These are phyloP conservation scores for Pythium aristosporum DNA, from an alignment of 352 stramenopile species.

Conservation along the genomic window DNA sequence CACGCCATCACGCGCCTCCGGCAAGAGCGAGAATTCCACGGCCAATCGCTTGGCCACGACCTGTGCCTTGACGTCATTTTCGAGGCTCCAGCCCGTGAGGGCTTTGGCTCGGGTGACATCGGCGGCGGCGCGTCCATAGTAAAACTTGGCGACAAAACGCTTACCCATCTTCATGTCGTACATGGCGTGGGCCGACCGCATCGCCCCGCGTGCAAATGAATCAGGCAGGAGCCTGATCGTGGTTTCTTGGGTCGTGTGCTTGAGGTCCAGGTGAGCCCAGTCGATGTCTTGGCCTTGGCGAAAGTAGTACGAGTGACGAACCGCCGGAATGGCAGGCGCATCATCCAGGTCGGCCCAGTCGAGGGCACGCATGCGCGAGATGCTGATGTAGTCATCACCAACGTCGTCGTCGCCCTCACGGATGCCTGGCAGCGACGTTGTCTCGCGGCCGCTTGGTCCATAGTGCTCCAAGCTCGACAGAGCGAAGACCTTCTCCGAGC, in stretches of 20 bases:
- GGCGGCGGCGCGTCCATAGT: conserved; percentile 26
- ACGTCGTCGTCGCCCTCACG: neutral
- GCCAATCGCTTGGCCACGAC: conserved; percentile 37
- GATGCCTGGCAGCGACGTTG: neutral
- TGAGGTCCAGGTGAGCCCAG: conserved; percentile 31
- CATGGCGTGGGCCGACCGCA: conserved; percentile 38
- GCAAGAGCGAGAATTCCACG: conserved; percentile 3
- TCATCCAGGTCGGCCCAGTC: conserved; percentile 22
- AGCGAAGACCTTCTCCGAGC: neutral
- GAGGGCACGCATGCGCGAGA: neutral
- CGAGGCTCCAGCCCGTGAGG: neutral
- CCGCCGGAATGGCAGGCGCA: conserved; percentile 19
- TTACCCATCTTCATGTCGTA: conserved; percentile 33
- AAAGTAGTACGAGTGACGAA: conserved; percentile 41
- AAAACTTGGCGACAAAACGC: conserved; percentile 39
- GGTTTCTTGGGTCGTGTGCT: conserved; percentile 36
- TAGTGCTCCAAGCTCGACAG: neutral
- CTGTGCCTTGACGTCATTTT: conserved; percentile 41
- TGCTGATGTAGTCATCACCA: neutral
- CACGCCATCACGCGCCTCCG: conserved; percentile 28
- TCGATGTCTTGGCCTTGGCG: conserved; percentile 23
- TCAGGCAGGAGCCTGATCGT: conserved; percentile 30
- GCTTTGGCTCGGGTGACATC: neutral
- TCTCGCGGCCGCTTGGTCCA: conserved; percentile 13
- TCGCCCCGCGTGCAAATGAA: conserved; percentile 38